These are phyloP conservation scores for Chaetomium strumarium DNA, from an alignment of 2,329 filamentous ascomycete genomes.

Conservation along the genomic window DNA sequence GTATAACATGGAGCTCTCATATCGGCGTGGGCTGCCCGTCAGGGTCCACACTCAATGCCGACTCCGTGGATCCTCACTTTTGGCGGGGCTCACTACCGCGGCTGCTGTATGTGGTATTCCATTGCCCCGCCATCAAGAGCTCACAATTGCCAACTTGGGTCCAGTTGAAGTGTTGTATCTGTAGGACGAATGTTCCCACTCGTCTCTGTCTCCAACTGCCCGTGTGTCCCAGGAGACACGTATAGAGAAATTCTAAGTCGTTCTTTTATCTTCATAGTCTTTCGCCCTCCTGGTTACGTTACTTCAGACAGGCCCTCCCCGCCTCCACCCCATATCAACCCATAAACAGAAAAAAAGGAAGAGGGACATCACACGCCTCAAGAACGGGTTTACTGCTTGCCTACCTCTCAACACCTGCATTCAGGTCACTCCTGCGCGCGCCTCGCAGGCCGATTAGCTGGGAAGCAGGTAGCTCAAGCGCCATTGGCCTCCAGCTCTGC, in stretches of 20 bases:
- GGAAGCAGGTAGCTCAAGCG: constrained; percentile 3
- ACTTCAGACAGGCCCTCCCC: too few relatives aligned
- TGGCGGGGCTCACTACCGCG: neutral
- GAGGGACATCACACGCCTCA: too few relatives aligned
- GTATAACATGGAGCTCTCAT: neutral
- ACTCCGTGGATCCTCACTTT: neutral
- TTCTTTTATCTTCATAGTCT: neutral
- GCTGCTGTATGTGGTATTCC: too few relatives aligned
- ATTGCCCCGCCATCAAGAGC: neutral
- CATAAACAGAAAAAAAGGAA: too few relatives aligned
- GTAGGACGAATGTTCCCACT: too few relatives aligned
- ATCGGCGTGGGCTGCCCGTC: neutral
- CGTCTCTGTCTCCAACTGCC: too few relatives aligned
- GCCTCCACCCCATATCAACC: too few relatives aligned
- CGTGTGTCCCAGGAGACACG: too few relatives aligned
- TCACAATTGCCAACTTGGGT: neutral
- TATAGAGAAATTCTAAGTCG: neutral
- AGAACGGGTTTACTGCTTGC: neutral
- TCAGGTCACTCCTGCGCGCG: neutral
- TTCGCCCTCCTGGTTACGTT: too few relatives aligned
- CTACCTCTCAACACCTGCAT: neutral
- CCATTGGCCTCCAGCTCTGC: constrained; percentile 14
- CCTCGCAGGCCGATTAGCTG: constrained; percentile 1
- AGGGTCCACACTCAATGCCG: neutral
- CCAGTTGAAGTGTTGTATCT: too few relatives aligned